Evolutionary conservation across 1,139 yeast species (phyloP), one percentile per base, ranked within the genome.

Genomic region (Candida albicans): DNA sequence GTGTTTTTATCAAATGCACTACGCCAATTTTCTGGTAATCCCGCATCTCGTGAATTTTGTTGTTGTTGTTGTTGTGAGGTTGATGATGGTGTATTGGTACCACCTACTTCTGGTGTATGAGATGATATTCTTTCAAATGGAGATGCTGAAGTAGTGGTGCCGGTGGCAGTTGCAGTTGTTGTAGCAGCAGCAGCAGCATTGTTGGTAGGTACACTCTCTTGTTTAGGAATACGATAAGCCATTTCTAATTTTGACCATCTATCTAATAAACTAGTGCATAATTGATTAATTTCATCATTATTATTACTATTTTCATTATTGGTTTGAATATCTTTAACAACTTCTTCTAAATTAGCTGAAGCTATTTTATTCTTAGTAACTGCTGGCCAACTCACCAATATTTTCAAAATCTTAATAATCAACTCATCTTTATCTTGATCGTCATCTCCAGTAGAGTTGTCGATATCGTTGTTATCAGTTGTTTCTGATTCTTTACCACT

Each of bases 221-320:
- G 39, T 47, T 86, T 83, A 0, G 93, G 93, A 40, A 93, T 93
- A 45, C 96, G 78, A 57, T 85, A 87, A 7, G 93, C 95, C 79
- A 88, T 82, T 57, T 87, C 83, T 49, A 89, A 76, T 29, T 69
- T 70, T 36, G 84, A 72, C 98, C 98, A 93, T 50, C 76, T 84
- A 1, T 72, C 68, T 24, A 88, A 57, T 38, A 93, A 65, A 8
- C 64, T 60, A 7, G 62, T 49, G 2, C 86, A 75, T 34, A 73
- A 60, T 1, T 43, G 42, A 33, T 57, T 57, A 22, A 82, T 61
- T 3, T 65, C 67, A 8, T 61, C 56, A 43, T 69, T 65, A 2
- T 42, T 53, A 12, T 70, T 62, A 8, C 55, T 55, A 5, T 42
- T 53, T 12, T 70, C 62, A 8, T 55, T 55, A 5, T 29, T 34